Evolutionary conservation across 345 rosid species (phyloP).

Genomic region (Salix arbutifolia): DNA sequence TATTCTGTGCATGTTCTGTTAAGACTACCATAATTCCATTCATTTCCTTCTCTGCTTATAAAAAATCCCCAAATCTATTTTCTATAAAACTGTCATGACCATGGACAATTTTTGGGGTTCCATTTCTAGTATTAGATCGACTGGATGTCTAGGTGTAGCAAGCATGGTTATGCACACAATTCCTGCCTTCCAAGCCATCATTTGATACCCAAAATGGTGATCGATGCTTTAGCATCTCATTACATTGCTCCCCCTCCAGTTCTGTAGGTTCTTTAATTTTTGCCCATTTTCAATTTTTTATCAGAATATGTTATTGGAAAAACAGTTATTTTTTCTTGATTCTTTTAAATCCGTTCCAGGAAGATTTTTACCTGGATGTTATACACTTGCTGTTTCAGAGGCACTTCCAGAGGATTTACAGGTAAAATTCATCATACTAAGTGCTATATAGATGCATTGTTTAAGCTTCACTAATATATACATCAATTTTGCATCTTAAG

Average conservation of each 20-base stretch:
- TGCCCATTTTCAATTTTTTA: neutral
- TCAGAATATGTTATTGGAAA: neutral
- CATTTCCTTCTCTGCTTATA: neutral
- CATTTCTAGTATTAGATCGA: neutral
- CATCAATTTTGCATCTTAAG: neutral
- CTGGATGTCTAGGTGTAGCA: neutral
- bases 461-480: neutral
- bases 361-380: conserved; percentile 82
- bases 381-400: conserved; percentile 82
- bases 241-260: neutral
- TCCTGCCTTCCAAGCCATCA: neutral
- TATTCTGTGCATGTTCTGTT: neutral
- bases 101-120: neutral
- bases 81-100: neutral
- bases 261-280: neutral
- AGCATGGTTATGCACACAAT: neutral
- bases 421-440: conserved; percentile 35
- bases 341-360: conserved; percentile 34
- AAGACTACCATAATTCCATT: neutral
- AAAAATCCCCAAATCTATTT: neutral
- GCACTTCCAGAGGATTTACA: conserved; percentile 78
- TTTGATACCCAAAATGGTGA: neutral
- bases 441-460: neutral
- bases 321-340: neutral
- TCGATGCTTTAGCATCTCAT: neutral